Conservation (phyloP, 2,329 filamentous ascomycete genomes). For the Colletotrichum orchidophilum region DNA sequence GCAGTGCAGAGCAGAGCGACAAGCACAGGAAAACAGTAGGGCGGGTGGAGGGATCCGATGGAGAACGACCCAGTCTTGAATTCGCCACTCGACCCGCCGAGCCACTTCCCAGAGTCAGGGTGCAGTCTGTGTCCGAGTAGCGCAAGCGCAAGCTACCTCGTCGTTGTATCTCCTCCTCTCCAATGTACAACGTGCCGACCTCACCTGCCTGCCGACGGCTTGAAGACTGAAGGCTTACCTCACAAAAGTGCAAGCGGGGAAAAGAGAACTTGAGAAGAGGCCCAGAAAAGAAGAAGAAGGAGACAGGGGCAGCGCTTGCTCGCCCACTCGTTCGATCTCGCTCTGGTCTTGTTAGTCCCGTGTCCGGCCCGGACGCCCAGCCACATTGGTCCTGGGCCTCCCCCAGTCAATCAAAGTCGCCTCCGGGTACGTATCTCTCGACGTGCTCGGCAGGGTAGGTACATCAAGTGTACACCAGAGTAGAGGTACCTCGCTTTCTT, state of each 20-base stretch:
- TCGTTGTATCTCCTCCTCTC: not conserved
- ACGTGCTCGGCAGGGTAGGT: slow-evolving; percentile 1
- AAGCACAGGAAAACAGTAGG: not conserved
- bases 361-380: slow-evolving; percentile 16
- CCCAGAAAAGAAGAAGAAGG: not conserved
- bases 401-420: slow-evolving; percentile 6
- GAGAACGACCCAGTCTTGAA: slow-evolving; percentile 9
- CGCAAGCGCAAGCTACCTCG: not conserved
- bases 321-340: slow-evolving; percentile 5
- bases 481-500: not conserved
- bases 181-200: not conserved
- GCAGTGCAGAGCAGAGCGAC: not conserved
- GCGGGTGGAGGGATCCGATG: slow-evolving; percentile 7
- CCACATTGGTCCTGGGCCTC: slow-evolving; percentile 20
- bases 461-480: not conserved
- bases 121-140: not conserved
- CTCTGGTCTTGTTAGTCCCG: slow-evolving; percentile 3
- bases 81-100: slow-evolving; percentile 29
- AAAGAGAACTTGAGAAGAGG: not conserved
- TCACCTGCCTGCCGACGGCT: not conserved
- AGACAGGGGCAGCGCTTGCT: slow-evolving; percentile 6
- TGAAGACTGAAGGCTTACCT: not conserved
- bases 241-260: not conserved
- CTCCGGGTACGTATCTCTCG: slow-evolving; percentile 12
- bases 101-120: slow-evolving; percentile 12